Base-by-base conservation (phyloP, 1,284 basidiomycete species). In the Austroboletus novae-zelandiae region DNA sequence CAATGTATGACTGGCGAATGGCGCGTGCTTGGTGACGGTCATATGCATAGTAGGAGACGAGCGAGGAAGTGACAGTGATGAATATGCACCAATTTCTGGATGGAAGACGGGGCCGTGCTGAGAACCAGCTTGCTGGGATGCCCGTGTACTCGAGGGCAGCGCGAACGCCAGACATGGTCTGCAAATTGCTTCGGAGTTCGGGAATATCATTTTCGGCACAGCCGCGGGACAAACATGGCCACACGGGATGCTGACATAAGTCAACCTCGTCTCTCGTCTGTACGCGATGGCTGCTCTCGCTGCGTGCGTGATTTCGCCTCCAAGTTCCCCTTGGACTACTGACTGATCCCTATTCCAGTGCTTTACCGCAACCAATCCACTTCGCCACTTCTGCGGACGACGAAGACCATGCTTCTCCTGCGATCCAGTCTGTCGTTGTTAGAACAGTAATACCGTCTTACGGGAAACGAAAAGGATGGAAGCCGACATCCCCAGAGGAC, bases 81-180 rank as follows among this genome's bases (percentile, higher is more conserved):
- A 97, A 98, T 64, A 98, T 94, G 65, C 91, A 83, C 92, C 91
- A 94, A 66, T 97, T 97, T 55, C 92, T 81, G 3, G 90, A 93
- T 7, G 95, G 94, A 35, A 97, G 78, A 60, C 80, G 83, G 7
- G 89, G 89, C 23, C 84, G 79, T 61, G 86, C 84, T 60, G 83
- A 78, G 32, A 91, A 73, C 87, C 86, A 90, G 45, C 77, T 75
- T 8, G 80, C 72, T 32, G 89, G 89, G 31, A 91, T 83, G 40
- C 84, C 84, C 3, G 81, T 84, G 67, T 81, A 83, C 50, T 74
- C 68, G 51, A 86, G 74, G n/a, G 77, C 80, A 34, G 75, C 68
- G 32, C 71, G 71, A 40, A 80, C 55, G 34, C 83, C 81, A 40
- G 80, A 80, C 55, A 61, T 71, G 40, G 13, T 14, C 5, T 10